phyloP scores from a whole-genome alignment of 495 filamentous ascomycete genomes.

The Pyrenula massariospora region DNA sequence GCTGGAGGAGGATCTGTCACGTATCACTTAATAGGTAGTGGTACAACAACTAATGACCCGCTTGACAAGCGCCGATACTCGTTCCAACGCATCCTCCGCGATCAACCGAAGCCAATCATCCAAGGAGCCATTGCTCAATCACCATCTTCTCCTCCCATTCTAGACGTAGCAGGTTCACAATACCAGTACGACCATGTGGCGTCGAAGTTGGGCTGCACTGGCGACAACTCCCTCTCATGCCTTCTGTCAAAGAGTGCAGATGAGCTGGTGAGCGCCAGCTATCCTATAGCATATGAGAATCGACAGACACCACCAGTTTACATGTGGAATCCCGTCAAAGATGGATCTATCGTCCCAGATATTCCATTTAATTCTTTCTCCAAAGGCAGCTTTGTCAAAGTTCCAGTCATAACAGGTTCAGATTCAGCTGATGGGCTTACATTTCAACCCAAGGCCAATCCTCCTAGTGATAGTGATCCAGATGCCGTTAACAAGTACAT shows the following conservation, averaged over 20 bases:
- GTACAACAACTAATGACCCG: not conserved
- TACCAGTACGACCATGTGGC: constrained; percentile 39
- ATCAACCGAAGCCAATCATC: constrained; percentile 25
- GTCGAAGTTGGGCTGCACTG: not conserved
- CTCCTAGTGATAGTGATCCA: not conserved
- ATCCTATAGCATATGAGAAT: constrained; percentile 39
- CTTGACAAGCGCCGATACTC: not conserved
- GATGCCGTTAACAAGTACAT: not conserved
- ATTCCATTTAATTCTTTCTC: constrained; percentile 42
- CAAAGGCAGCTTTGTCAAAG: constrained; percentile 42
- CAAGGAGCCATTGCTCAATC: constrained; percentile 48
- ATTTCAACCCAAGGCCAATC: constrained; percentile 19
- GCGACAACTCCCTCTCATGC: constrained; percentile 17
- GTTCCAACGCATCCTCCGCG: no score
- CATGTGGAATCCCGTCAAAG: constrained; percentile 36
- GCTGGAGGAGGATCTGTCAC: constrained; percentile 56
- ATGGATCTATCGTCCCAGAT: constrained; percentile 40
- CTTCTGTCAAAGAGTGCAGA: constrained; percentile 37
- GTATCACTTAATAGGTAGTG: constrained; percentile 35
- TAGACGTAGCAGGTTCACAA: constrained; percentile 45
- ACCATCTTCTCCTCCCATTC: constrained; percentile 47
- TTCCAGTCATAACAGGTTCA: constrained; percentile 54
- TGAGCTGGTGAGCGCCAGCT: constrained; percentile 35
- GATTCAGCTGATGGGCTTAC: constrained; percentile 53
- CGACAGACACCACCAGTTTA: constrained; percentile 23